Evolutionary conservation across 2,329 filamentous ascomycete genomes (phyloP).

Genomic region (Aspergillus sp.): DNA sequence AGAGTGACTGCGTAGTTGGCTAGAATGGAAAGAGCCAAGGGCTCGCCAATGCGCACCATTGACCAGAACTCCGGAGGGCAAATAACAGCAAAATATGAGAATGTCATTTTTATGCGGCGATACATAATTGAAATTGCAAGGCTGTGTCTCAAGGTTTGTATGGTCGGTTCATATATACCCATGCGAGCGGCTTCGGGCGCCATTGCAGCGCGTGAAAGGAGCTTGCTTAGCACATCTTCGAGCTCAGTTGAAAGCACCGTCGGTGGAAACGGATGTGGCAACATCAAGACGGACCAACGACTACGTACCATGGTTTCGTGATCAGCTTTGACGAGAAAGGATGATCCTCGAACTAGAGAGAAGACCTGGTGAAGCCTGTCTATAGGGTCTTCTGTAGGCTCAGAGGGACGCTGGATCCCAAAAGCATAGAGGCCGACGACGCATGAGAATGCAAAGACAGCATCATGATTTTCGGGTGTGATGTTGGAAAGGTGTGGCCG

Average conservation of each 20-base stretch:
- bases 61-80: background rate
- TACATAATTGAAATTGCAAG: background rate
- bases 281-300: background rate
- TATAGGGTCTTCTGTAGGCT: background rate
- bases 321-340: background rate
- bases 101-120: slow-evolving; percentile 31
- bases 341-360: background rate
- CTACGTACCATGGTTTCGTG: background rate
- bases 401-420: background rate
- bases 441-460: background rate
- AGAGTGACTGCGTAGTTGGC: slow-evolving; percentile 2
- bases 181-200: background rate
- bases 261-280: background rate
- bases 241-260: background rate
- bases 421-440: background rate
- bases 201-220: background rate
- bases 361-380: background rate
- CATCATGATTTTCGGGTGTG: background rate
- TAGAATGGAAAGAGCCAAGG: background rate
- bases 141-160: background rate
- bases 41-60: background rate
- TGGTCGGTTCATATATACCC: background rate
- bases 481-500: background rate
- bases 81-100: background rate
- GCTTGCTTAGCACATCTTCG: background rate